These are phyloP conservation scores for Orbilia brochopaga DNA, from an alignment of 2,329 filamentous ascomycete genomes.

Conservation along the genomic window DNA sequence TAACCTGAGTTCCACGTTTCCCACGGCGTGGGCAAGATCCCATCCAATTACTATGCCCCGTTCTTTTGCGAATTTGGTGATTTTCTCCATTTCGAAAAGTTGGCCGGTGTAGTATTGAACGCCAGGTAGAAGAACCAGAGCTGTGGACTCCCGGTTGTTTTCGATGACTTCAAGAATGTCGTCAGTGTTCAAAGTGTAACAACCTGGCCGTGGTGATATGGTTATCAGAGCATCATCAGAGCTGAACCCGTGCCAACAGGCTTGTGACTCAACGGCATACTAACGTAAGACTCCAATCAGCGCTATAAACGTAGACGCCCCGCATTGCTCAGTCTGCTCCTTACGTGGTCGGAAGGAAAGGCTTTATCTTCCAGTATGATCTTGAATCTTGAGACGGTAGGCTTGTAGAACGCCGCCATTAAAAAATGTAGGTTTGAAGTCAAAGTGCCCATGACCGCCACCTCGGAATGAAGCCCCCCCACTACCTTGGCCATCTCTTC, in stretches of 20 bases:
- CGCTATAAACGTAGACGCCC: background rate
- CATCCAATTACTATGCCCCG: conserved; percentile 78
- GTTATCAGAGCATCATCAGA: conserved; percentile 74
- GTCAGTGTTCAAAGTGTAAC: conserved; percentile 71
- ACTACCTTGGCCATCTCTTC: conserved; percentile 74
- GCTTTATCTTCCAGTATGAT: conserved; percentile 89
- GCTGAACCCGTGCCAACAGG: conserved; percentile 72
- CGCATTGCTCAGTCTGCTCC: conserved; percentile 52
- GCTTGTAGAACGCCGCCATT: conserved; percentile 82
- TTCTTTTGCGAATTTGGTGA: conserved; percentile 76
- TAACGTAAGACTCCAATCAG: conserved; percentile 56
- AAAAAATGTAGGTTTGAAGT: conserved; percentile 81
- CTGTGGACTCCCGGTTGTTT: conserved; percentile 72
- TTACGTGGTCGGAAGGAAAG: conserved; percentile 82
- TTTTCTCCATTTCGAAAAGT: conserved; percentile 78
- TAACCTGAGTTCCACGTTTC: conserved; percentile 78
- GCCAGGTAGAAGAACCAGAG: conserved; percentile 79
- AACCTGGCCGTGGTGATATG: conserved; percentile 68
- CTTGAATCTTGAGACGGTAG: conserved; percentile 69
- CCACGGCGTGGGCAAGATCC: conserved; percentile 86
- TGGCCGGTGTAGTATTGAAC: conserved; percentile 94
- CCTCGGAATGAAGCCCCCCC: conserved; percentile 73
- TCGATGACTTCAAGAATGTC: conserved; percentile 76
- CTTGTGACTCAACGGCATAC: conserved; percentile 84
- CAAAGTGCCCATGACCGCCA: conserved; percentile 86